Conservation (phyloP, 306 rosid species). For the Casuarina cunninghamiana region DNA sequence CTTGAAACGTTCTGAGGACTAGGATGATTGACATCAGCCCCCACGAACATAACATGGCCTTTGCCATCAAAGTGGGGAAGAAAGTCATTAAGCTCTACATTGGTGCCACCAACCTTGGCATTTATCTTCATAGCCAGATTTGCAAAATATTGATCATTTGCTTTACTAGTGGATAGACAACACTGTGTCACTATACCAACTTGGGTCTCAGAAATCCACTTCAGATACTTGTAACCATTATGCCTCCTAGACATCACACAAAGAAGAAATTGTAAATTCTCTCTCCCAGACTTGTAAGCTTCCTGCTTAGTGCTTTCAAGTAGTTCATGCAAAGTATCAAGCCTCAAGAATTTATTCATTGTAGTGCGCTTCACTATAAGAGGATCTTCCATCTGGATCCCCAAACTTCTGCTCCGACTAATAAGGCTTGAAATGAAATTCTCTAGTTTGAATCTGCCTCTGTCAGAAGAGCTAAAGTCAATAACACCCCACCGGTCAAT, state of each 20-base stretch:
- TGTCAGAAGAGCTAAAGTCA: slow-evolving; percentile 44
- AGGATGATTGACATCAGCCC: slow-evolving; percentile 92
- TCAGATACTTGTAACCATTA: slow-evolving; percentile 64
- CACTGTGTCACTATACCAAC: slow-evolving; percentile 80
- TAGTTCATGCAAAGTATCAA: slow-evolving; percentile 37
- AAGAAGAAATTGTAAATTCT: slow-evolving; percentile 48
- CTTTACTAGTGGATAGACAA: slow-evolving; percentile 54
- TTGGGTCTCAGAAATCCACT: slow-evolving; percentile 75
- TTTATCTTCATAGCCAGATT: slow-evolving; percentile 76
- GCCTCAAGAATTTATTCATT: slow-evolving; percentile 41
- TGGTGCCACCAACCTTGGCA: slow-evolving; percentile 92
- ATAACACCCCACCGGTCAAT: slow-evolving; percentile 61
- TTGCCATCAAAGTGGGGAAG: slow-evolving; percentile 46
- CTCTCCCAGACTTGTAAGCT: slow-evolving; percentile 3
- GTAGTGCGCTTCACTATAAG: slow-evolving; percentile 30
- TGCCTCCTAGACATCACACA: slow-evolving; percentile 69
- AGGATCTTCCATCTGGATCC: slow-evolving; percentile 63
- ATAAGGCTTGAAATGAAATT: slow-evolving; percentile 50
- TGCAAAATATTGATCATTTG: slow-evolving; percentile 56
- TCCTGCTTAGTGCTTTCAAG: slow-evolving; percentile 37
- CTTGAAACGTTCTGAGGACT: slow-evolving; percentile 40
- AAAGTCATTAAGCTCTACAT: slow-evolving; percentile 57
- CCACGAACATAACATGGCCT: slow-evolving; percentile 71
- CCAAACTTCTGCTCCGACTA: slow-evolving; percentile 45
- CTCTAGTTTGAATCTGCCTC: slow-evolving; percentile 18